Evolutionary conservation across 2,329 filamentous ascomycete genomes (phyloP), one percentile per base, ranked within the genome.

Genomic region (Paraphoma chrysanthemicola): DNA sequence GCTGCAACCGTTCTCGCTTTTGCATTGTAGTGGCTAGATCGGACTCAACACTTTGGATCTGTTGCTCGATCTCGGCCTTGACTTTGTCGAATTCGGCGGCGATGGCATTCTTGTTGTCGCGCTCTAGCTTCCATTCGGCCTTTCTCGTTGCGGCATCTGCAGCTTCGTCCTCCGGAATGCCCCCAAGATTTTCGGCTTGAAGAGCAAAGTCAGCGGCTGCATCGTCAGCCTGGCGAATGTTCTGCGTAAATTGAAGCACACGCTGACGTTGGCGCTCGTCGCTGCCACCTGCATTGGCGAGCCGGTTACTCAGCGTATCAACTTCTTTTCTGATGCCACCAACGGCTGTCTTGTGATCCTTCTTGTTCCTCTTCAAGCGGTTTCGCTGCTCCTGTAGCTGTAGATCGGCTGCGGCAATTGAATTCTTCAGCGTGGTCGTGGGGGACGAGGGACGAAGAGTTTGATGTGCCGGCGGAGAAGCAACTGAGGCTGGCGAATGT

Each of bases 261-360:
- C 92, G 90, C 71, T 92, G 89, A 63, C 86, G 85, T 66, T 89
- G 85, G 71, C 90, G 89, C 69, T 93, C 91, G 74, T 94, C 91
- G 64, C 87, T 88, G 56, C 88, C 88, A 59, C 90, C 90, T 36
- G 89, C 78, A 48, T 79, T 89, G 54, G 88, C 83, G 44, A 92
- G 85, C 62, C 88, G 87, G 56, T 83, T 83, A 57, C 85, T 85
- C 38, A 91, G 82, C 48, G 84, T 85, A 67, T 93, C 90, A 60
- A 91, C 90, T 67, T 94, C 91, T 74, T 89, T 91, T 69, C 85
- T 88, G 65, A 91, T 78, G 17, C 84, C 79, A 63, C 89, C 88
- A 60, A 89, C 81, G 62, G 87, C 86, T 48, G 85, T 84, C 71
- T 91, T 90, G 77, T 91, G 90, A 56, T 93, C 90, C 74, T 90